These are phyloP conservation scores for Colletotrichum musae DNA, from an alignment of 2,329 filamentous ascomycete genomes.

Conservation along the genomic window DNA sequence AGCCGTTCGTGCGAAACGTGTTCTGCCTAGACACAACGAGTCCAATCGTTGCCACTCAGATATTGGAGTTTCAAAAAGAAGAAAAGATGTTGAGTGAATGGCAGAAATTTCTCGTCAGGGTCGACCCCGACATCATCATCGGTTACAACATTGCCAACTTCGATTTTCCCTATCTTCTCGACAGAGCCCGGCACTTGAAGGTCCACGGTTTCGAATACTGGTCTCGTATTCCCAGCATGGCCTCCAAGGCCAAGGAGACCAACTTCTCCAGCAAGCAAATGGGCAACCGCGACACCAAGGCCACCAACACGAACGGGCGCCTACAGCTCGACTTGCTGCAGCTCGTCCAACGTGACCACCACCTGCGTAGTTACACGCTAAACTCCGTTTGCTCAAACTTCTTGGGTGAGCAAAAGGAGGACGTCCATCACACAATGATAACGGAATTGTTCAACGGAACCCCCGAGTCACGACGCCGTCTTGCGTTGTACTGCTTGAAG, in stretches of 20 bases:
- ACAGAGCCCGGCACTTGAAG: conserved; percentile 88
- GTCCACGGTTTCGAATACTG: conserved; percentile 86
- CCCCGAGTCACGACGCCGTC: conserved; percentile 87
- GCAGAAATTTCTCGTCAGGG: conserved; percentile 89
- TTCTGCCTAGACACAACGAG: conserved; percentile 96
- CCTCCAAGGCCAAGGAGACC: conserved; percentile 81
- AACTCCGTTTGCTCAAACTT: conserved; percentile 98
- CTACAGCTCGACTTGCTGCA: conserved; percentile 96
- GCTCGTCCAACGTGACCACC: conserved; percentile 93
- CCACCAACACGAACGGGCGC: conserved; percentile 94
- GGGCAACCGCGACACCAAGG: conserved; percentile 94
- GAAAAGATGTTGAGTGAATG: conserved; percentile 92
- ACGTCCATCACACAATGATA: conserved; percentile 99
- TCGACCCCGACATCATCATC: conserved; percentile 97
- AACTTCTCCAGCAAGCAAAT: conserved; percentile 99
- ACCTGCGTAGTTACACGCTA: conserved; percentile 94
- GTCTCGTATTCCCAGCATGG: conserved; percentile 81
- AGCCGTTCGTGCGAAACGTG: conserved; percentile 96
- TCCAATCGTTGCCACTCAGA: conserved; percentile 93
- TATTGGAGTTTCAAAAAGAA: conserved; percentile 86
- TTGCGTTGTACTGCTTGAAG: conserved; percentile 97
- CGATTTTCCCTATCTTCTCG: conserved; percentile 95
- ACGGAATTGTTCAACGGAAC: conserved; percentile 98
- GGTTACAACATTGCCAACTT: conserved; percentile 99
- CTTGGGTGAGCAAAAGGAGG: conserved; percentile 96